Conservation (phyloP, 139 green algal species). For the Chlamydomonas eustigma region DNA sequence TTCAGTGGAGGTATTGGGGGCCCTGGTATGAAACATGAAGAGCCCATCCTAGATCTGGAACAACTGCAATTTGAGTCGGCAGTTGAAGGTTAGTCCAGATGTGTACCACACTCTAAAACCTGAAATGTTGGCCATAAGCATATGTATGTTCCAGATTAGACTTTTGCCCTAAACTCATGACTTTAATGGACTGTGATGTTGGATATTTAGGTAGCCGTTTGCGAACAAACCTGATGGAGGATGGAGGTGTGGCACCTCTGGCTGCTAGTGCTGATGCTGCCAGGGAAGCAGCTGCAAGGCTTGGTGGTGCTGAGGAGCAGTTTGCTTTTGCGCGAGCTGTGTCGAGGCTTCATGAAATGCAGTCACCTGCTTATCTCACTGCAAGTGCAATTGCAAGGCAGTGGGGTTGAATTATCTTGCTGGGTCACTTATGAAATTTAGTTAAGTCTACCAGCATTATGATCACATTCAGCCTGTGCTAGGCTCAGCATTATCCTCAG, state of each 20-base stretch:
- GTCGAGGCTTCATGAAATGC: slow-evolving; percentile 73
- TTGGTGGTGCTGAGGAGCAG: slow-evolving; percentile 70
- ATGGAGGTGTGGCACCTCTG: slow-evolving; percentile 60
- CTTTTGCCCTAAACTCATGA: no score
- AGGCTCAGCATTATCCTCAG: no score
- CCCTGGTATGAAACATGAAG: no score
- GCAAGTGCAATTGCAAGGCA: not conserved
- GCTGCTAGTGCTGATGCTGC: slow-evolving; percentile 14
- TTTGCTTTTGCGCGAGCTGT: slow-evolving; percentile 79
- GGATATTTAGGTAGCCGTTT: slow-evolving; percentile 56
- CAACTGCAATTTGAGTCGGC: slow-evolving; percentile 78
- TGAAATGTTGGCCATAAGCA: no score
- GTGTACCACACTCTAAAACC: no score
- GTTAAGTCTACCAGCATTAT: no score
- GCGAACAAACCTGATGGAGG: slow-evolving; percentile 49
- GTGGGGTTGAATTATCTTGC: no score
- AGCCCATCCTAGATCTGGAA: slow-evolving; percentile 72
- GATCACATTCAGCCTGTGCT: no score
- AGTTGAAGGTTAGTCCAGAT: slow-evolving; percentile 46
- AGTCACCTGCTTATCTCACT: slow-evolving; percentile 19
- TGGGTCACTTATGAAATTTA: no score
- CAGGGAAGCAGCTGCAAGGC: slow-evolving; percentile 15
- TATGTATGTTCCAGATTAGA: no score
- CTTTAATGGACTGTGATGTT: no score
- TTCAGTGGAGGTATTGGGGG: slow-evolving; percentile 45